Evolutionary conservation across 2,329 filamentous ascomycete genomes (phyloP), one percentile per base, ranked within the genome.

Genomic region (Endocalyx cinctus): DNA sequence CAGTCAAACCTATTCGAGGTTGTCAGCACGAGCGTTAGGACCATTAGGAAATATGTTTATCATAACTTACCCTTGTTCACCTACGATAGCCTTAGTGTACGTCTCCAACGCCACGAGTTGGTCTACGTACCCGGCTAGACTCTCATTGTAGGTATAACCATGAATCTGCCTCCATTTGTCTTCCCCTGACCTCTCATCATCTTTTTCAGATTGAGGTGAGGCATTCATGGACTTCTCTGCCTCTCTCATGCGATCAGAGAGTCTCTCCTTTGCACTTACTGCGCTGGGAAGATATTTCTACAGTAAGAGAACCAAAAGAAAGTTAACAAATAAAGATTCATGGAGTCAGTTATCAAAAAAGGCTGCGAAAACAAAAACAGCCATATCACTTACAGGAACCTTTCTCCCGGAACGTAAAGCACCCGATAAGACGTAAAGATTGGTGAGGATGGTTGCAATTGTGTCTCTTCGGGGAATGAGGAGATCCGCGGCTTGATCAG

Each of bases 91-190:
- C 51, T 77, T 79, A 3, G 72, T 76, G 38, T 69, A 77, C 39
- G 61, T 68, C 46, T 77, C 69, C 29, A 79, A 51, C 37, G 70
- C 63, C 43, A 74, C 67, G 3, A 78, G 49, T 42, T 78, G 68
- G 31, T 67, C 64, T 5, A 74, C 66, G 51, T 76, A 74, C 4
- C 69, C 67, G 6, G 70, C 74, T 29, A 74, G 54, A 39, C 67
- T 72, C 43, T 74, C 66, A 36, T 67, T 69, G 46, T 73, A 73
- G 2, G 65, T 69, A 51, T 69, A 74, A 36, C 67, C 70, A 47
- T 79, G 77, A 36, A 78, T 72, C 46, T 77, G 69, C 20, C 65
- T 66, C 71, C 73, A 76, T 37, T 69, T 68, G 43, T 62, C 62
- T 12, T 48, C 63, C 31, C 61, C 58, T 7, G 53, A 51, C 31